phyloP scores from a whole-genome alignment of 257 asterid genomes.

The Nicotiana sylvestris region DNA sequence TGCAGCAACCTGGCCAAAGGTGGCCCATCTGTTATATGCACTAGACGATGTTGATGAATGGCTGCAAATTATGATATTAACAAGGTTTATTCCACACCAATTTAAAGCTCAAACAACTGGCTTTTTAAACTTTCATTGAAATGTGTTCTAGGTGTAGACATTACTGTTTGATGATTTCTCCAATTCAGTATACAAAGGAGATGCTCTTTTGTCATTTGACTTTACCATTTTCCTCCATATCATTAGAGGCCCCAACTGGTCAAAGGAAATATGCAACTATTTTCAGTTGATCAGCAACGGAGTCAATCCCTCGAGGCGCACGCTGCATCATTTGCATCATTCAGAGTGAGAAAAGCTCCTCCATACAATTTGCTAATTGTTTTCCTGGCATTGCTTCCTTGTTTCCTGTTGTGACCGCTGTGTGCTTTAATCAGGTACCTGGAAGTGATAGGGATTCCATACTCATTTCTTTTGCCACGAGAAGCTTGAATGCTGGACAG shows the following conservation, averaged over 20 bases:
- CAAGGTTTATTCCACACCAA: neutral
- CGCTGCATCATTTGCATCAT: conserved; percentile 91
- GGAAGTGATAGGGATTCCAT: conserved; percentile 94
- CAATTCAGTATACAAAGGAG: neutral
- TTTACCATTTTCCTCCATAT: conserved; percentile 2
- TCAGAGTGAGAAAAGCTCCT: conserved; percentile 46
- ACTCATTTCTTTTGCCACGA: conserved; percentile 81
- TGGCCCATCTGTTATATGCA: conserved; percentile 4
- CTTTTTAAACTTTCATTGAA: neutral
- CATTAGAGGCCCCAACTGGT: conserved; percentile 89
- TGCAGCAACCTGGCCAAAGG: neutral
- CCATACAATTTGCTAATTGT: neutral
- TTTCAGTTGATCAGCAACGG: conserved; percentile 92
- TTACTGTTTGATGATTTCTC: neutral
- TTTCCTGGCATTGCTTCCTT: conserved; percentile 4
- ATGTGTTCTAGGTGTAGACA: neutral
- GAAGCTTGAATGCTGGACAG: conserved; percentile 61
- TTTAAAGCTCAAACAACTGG: neutral
- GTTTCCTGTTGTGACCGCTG: conserved; percentile 10
- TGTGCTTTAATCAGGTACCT: conserved; percentile 48
- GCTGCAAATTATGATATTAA: neutral
- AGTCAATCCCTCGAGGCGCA: conserved; percentile 99
- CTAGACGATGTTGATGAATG: conserved; percentile 1
- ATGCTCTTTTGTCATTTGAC: neutral
- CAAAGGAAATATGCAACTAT: conserved; percentile 95